Conservation (phyloP, 1,284 basidiomycete genomes). For the Mycena sp. region DNA sequence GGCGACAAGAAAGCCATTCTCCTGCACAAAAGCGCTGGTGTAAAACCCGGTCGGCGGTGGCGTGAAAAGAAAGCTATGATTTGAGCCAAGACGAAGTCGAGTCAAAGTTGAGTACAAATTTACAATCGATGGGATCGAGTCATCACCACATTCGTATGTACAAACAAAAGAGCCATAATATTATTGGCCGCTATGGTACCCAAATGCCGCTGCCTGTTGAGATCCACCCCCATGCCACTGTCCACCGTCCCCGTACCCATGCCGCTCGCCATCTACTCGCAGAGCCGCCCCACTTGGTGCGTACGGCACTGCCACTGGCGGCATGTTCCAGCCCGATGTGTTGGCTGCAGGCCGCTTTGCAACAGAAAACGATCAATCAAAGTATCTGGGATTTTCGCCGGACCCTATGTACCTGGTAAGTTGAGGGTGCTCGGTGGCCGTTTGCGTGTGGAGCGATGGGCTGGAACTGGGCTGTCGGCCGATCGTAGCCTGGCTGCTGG, state of each 20-base stretch:
- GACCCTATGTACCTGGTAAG: conserved; percentile 6
- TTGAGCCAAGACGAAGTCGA: no score
- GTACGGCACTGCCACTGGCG: background rate
- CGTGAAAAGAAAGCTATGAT: conserved; percentile 37
- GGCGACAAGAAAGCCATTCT: conserved; percentile 29
- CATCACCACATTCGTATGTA: conserved; percentile 3
- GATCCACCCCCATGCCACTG: conserved; percentile 20
- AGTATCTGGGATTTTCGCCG: background rate
- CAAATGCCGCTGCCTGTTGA: conserved; percentile 19
- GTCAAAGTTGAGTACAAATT: no score
- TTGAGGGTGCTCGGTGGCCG: conserved; percentile 8
- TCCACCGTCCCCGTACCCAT: conserved; percentile 8
- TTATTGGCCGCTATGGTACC: conserved; percentile 20
- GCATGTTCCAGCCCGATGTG: conserved; percentile 11
- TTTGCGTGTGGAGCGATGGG: conserved; percentile 8
- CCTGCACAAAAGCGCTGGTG: conserved; percentile 30
- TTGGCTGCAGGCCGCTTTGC: conserved; percentile 4
- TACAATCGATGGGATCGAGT: conserved; percentile 20
- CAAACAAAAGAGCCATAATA: background rate
- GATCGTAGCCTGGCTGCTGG: conserved; percentile 1
- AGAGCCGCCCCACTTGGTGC: conserved; percentile 9
- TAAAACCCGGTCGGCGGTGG: conserved; percentile 31
- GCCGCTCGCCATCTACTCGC: conserved; percentile 1
- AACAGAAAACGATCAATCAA: background rate
- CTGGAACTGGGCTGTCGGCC: conserved; percentile 4